phyloP scores from a whole-genome alignment of 768 basidiomycete species.

The Phaeotremella fagi region DNA sequence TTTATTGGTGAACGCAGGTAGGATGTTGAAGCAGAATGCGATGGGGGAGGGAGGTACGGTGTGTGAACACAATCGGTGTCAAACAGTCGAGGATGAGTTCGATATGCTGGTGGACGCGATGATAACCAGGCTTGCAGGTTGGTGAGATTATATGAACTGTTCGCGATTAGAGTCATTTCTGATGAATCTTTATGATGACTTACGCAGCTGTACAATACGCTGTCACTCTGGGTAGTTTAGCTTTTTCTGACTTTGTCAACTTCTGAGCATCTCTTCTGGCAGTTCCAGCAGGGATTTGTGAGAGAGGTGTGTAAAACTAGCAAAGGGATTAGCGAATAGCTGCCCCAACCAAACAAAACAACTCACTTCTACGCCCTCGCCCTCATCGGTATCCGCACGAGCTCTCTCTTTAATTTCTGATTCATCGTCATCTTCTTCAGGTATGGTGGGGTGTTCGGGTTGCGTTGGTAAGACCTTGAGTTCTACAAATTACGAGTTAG shows the following conservation, averaged over 20 bases:
- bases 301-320: constrained; percentile 89
- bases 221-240: constrained; percentile 90
- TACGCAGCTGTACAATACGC: constrained; percentile 92
- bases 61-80: constrained; percentile 87
- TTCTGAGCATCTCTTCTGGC: constrained; percentile 83
- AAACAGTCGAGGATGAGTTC: constrained; percentile 78
- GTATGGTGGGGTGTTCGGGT: constrained; percentile 34
- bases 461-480: constrained; percentile 47
- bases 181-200: constrained; percentile 23
- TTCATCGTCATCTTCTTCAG: constrained; percentile 43
- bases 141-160: constrained; percentile 79
- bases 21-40: constrained; percentile 18
- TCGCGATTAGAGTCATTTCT: not conserved
- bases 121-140: constrained; percentile 86
- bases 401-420: constrained; percentile 8
- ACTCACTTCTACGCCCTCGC: constrained; percentile 46
- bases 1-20: constrained; percentile 39
- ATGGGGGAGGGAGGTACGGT: constrained; percentile 63
- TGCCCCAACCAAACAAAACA: not conserved
- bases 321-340: not conserved
- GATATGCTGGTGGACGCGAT: constrained; percentile 73
- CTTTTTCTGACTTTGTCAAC: constrained; percentile 84
- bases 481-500: constrained; percentile 19
- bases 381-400: constrained; percentile 21
- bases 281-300: constrained; percentile 88